A percentile compares a stretch with the other conserved stretches of the same genome.
Conservation (phyloP, 805 yeast genomes). For the Starmerella apis region DNA sequence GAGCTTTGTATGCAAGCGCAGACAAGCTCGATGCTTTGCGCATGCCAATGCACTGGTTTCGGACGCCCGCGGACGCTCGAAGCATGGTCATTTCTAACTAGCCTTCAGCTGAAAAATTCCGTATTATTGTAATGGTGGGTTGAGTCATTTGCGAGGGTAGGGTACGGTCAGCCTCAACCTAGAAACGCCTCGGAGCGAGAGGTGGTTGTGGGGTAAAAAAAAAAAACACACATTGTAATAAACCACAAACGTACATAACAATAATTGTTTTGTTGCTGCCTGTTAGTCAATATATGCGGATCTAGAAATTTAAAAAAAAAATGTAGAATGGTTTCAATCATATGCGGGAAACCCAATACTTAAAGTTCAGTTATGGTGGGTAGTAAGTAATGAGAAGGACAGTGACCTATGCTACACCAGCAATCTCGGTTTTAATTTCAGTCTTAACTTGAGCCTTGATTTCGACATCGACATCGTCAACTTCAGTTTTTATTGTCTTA, state of each 20-base stretch:
- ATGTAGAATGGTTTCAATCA: no score
- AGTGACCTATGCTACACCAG: not conserved
- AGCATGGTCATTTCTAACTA: conserved; percentile 2
- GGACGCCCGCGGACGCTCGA: conserved; percentile 4
- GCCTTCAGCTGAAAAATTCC: conserved; percentile 1
- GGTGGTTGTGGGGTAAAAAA: not conserved
- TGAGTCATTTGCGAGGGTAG: conserved; percentile 1
- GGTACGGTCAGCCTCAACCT: no score
- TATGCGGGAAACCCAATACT: no score
- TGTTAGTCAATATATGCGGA: no score
- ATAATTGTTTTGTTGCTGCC: no score
- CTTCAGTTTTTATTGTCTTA: not conserved
- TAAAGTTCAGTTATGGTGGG: no score
- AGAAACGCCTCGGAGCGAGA: no score
- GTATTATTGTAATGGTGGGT: not conserved
- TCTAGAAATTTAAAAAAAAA: no score
- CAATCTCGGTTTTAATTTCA: conserved; percentile 1
- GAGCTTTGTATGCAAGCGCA: conserved; percentile 85
- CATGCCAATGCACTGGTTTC: conserved; percentile 15
- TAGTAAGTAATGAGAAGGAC: no score
- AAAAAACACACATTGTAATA: not conserved
- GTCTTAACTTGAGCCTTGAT: not conserved
- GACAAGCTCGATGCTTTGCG: conserved; percentile 49
- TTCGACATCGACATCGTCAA: no score
- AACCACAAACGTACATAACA: not conserved